phyloP scores from a whole-genome alignment of 2,329 filamentous ascomycete genomes.

The Lachnellula willkommii region DNA sequence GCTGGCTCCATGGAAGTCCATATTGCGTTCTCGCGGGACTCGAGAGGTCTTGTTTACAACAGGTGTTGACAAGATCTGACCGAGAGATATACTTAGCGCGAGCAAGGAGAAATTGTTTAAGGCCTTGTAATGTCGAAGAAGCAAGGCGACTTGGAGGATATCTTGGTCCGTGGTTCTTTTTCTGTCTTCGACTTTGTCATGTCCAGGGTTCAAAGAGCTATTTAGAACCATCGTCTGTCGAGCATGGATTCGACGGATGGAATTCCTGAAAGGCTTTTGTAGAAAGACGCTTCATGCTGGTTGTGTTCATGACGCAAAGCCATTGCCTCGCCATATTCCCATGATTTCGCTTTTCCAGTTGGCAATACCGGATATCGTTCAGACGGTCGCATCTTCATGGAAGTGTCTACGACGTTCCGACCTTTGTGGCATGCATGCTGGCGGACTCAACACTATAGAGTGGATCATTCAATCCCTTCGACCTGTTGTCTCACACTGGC shows the following conservation, averaged over 20 bases:
- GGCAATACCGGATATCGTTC: slow-evolving; percentile 47
- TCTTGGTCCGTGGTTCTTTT: slow-evolving; percentile 45
- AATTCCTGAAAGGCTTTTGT: slow-evolving; percentile 49
- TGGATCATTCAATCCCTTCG: slow-evolving; percentile 49
- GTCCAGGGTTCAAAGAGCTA: slow-evolving; percentile 49
- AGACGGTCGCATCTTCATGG: slow-evolving; percentile 45
- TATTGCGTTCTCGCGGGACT: slow-evolving; percentile 48
- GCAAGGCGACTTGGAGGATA: slow-evolving; percentile 45
- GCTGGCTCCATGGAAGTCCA: slow-evolving; percentile 48
- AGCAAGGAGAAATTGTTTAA: slow-evolving; percentile 46
- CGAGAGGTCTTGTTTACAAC: slow-evolving; percentile 43
- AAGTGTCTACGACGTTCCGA: slow-evolving; percentile 50
- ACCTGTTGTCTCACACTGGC: slow-evolving; percentile 49
- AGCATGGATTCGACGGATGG: slow-evolving; percentile 47
- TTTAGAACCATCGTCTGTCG: slow-evolving; percentile 48
- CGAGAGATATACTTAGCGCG: slow-evolving; percentile 44
- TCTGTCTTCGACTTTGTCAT: slow-evolving; percentile 50
- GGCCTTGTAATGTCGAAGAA: slow-evolving; percentile 54
- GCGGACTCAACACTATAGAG: slow-evolving; percentile 49
- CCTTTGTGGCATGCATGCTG: slow-evolving; percentile 49
- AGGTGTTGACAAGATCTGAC: slow-evolving; percentile 38
- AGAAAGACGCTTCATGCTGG: slow-evolving; percentile 51
- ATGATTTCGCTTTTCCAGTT: slow-evolving; percentile 47
- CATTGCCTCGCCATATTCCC: slow-evolving; percentile 45
- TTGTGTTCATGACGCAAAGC: slow-evolving; percentile 52